Conservation (phyloP, 2,329 filamentous ascomycete species). For the Pyrenochaeta sp. region DNA sequence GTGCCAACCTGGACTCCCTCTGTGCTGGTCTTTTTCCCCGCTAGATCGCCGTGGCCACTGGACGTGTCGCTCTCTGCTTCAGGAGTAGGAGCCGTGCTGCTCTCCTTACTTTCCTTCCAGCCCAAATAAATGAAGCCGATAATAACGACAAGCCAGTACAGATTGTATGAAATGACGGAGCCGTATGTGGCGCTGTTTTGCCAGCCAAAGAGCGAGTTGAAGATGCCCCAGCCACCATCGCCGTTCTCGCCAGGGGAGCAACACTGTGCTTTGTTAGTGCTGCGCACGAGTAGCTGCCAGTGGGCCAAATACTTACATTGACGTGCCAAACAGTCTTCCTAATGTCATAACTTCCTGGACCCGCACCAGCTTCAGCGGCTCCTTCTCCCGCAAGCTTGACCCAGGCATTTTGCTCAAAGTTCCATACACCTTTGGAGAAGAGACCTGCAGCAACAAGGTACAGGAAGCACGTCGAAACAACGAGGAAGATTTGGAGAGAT, state of each 20-base stretch:
- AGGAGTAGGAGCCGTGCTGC: neutral
- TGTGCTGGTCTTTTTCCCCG: conserved; percentile 23
- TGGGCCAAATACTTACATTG: conserved; percentile 64
- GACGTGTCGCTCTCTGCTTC: conserved; percentile 25
- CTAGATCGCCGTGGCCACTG: conserved; percentile 17
- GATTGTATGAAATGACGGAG: conserved; percentile 84
- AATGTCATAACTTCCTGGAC: conserved; percentile 82
- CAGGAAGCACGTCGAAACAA: conserved; percentile 80
- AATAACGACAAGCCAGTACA: conserved; percentile 84
- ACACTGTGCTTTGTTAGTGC: conserved; percentile 62
- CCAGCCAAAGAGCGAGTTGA: conserved; percentile 89
- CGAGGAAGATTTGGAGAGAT: conserved; percentile 78
- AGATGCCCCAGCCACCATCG: conserved; percentile 83
- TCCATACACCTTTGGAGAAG: conserved; percentile 80
- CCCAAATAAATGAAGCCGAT: conserved; percentile 69
- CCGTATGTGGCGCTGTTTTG: conserved; percentile 88
- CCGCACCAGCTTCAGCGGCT: conserved; percentile 68
- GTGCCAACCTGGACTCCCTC: conserved; percentile 22
- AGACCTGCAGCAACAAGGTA: conserved; percentile 86
- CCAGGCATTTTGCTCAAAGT: conserved; percentile 75
- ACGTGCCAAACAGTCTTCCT: conserved; percentile 82
- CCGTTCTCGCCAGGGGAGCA: conserved; percentile 78
- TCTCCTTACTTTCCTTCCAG: conserved; percentile 67
- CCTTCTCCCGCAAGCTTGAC: conserved; percentile 70
- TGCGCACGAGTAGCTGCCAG: neutral